Conservation (phyloP, 106 monocot species). For the Acanthochlamys bracteata region DNA sequence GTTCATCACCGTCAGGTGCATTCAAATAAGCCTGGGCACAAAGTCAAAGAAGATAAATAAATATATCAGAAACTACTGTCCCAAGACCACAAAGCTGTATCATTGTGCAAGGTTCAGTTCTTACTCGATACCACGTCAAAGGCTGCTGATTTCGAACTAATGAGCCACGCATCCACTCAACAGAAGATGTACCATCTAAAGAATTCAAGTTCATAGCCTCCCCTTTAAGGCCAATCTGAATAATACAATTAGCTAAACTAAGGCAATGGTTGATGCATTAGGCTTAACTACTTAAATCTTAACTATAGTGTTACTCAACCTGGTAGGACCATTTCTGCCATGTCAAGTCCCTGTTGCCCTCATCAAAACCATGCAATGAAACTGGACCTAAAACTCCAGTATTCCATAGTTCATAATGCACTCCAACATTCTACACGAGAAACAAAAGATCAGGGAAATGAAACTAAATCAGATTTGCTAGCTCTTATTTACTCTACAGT, state of each 20-base stretch:
- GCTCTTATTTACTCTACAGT: background rate
- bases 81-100: background rate
- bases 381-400: constrained; percentile 93
- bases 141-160: constrained; percentile 59
- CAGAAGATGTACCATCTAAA: constrained; percentile 62
- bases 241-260: background rate
- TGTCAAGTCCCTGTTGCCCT: constrained; percentile 78
- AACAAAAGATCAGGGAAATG: background rate
- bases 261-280: no score
- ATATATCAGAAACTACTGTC: background rate
- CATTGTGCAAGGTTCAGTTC: background rate
- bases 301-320: constrained; percentile 18
- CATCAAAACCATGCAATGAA: constrained; percentile 64
- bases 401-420: constrained; percentile 89
- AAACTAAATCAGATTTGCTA: background rate
- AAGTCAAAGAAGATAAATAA: background rate
- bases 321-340: constrained; percentile 97
- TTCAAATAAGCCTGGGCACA: constrained; percentile 69
- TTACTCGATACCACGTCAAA: constrained; percentile 87
- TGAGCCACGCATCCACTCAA: constrained; percentile 85
- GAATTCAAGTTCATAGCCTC: constrained; percentile 88
- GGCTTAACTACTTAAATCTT: background rate
- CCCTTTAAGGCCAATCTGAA: constrained; percentile 76
- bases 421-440: constrained; percentile 66
- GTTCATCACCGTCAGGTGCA: constrained; percentile 81